A percentile compares a stretch with the other conserved stretches of the same genome.
These are phyloP conservation scores for Apiospora aurea DNA, from an alignment of 2,329 filamentous ascomycete genomes.

Conservation along the genomic window DNA sequence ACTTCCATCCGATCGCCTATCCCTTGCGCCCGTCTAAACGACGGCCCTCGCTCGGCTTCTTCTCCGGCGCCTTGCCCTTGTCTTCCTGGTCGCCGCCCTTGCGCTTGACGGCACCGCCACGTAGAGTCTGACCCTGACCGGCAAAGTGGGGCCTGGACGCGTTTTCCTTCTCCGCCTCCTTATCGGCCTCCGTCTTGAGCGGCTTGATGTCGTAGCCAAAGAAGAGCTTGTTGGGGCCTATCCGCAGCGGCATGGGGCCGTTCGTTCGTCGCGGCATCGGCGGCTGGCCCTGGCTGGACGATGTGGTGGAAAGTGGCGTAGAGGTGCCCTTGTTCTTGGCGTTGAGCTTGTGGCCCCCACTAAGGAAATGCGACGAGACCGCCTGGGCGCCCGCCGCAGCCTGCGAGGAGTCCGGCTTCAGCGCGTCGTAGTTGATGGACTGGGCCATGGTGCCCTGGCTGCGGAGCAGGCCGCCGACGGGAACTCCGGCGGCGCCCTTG, in stretches of 20 bases:
- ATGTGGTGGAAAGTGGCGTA: conserved; percentile 71
- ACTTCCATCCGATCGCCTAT: conserved; percentile 22
- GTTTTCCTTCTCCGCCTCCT: conserved; percentile 70
- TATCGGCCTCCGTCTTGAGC: conserved; percentile 78
- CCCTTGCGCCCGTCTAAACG: conserved; percentile 52
- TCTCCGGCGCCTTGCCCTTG: conserved; percentile 55
- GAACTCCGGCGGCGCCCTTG: conserved; percentile 60
- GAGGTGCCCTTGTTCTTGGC: conserved; percentile 76
- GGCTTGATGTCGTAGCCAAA: conserved; percentile 95
- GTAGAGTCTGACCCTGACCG: conserved; percentile 83
- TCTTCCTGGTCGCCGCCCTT: conserved; percentile 61
- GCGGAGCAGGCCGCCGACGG: conserved; percentile 78
- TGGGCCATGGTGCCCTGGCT: conserved; percentile 94
- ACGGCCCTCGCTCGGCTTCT: conserved; percentile 54
- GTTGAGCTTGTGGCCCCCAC: conserved; percentile 81
- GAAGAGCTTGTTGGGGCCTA: conserved; percentile 91
- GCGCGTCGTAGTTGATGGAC: conserved; percentile 93
- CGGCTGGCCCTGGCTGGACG: conserved; percentile 46
- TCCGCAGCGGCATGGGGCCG: conserved; percentile 83
- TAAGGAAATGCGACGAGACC: conserved; percentile 75
- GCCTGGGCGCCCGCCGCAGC: conserved; percentile 59
- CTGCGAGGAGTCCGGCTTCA: conserved; percentile 78
- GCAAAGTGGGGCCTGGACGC: conserved; percentile 77
- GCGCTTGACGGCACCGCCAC: conserved; percentile 70
- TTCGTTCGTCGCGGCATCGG: conserved; percentile 62